Evolutionary conservation across 495 filamentous ascomycete genomes (phyloP).

Genomic region (Penicillium alfredii): DNA sequence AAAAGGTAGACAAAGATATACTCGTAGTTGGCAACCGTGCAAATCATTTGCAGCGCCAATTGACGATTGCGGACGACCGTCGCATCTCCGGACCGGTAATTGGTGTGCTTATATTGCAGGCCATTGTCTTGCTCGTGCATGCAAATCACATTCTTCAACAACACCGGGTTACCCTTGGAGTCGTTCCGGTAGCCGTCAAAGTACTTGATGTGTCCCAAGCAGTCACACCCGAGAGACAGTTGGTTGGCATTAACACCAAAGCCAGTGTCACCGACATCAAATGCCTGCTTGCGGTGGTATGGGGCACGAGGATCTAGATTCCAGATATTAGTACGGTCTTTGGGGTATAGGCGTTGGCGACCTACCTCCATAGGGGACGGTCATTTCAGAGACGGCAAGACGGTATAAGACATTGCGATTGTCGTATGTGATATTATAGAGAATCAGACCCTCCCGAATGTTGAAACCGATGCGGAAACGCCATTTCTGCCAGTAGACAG

Average conservation of each 20-base stretch:
- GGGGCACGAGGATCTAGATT: slow-evolving; percentile 60
- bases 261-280: slow-evolving; percentile 64
- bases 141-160: slow-evolving; percentile 54
- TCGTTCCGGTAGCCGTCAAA: slow-evolving; percentile 54
- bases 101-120: slow-evolving; percentile 62
- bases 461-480: slow-evolving; percentile 61
- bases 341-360: not conserved
- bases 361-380: slow-evolving; percentile 51
- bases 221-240: slow-evolving; percentile 61
- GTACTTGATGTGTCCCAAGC: slow-evolving; percentile 62
- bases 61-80: slow-evolving; percentile 56
- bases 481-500: slow-evolving; percentile 64
- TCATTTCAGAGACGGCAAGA: slow-evolving; percentile 69
- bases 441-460: slow-evolving; percentile 55
- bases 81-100: slow-evolving; percentile 56
- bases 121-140: slow-evolving; percentile 66
- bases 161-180: slow-evolving; percentile 48
- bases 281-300: slow-evolving; percentile 63
- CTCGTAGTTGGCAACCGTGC: slow-evolving; percentile 77
- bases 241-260: slow-evolving; percentile 64
- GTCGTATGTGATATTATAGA: slow-evolving; percentile 63
- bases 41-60: slow-evolving; percentile 66
- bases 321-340: slow-evolving; percentile 19
- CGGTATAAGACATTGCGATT: slow-evolving; percentile 63
- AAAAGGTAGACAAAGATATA: slow-evolving; percentile 83